Base-by-base conservation (phyloP, 2,329 filamentous ascomycete species). In the Pseudohalonectria lignicola region DNA sequence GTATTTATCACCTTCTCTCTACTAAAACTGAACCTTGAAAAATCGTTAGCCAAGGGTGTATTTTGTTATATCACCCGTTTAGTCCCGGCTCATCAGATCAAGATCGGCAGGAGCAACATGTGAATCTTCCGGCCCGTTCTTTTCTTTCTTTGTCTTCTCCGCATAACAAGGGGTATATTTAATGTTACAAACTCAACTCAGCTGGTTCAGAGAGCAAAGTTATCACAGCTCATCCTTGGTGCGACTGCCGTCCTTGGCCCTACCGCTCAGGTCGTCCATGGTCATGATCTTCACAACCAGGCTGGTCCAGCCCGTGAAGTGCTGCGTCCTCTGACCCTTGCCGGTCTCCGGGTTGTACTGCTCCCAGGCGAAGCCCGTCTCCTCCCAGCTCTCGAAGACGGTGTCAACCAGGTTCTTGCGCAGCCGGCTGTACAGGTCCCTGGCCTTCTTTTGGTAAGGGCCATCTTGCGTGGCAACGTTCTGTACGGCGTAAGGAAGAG, bases 271-370 rank as follows among this genome's bases (percentile, higher is more conserved):
- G 49, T 93, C 82, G 6, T 86, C 83, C 86, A 98, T 90, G 34
- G 78, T 77, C 87, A 96, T 94, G 48, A 98, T 86, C 68, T 94
- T 95, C 33, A 96, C 88, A 34, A 96, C 85, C 60, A 96, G 66
- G 57, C 86, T 94, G n/a, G 92, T 98, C 92, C 92, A 98, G 36
- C 92, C 92, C 0, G 92, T 95, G 57, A 98, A 98, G 60, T 96
- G 90, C 67, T 95, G 87, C 5, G 88, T 96, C 31, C 92, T 74
- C 67, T 96, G 90, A n/a, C 92, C 92, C 38, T 75, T 74, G 33
- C 92, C 92, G 4, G 86, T 94, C 50, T 94, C 86, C 0, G 88
- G 86, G 56, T 94, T 86, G 60, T 96, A 98, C 63, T 98, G 92
- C 62, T 98, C 92, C 90, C 90, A 98, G 0, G 90, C 92, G 56